phyloP scores from a whole-genome alignment of 1,284 basidiomycete species.

The Phylloboletellus chloephorus region DNA sequence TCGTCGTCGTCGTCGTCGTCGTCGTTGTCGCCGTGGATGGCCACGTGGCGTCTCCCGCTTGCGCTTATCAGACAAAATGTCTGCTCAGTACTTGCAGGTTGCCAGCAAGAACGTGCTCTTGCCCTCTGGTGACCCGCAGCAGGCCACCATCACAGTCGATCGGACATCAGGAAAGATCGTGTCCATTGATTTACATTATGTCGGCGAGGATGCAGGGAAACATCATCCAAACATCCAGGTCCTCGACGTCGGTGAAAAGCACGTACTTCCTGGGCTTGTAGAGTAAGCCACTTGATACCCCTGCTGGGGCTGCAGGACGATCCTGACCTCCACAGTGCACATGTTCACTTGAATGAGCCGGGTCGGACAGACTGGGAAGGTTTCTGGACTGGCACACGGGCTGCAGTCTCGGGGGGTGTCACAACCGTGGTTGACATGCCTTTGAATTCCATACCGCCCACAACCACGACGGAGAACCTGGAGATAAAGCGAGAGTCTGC shows the following conservation, averaged over 20 bases:
- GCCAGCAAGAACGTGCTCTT: constrained; percentile 58
- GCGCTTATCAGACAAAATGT: constrained; percentile 13
- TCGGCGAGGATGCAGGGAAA: constrained; percentile 32
- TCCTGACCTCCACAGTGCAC: constrained; percentile 49
- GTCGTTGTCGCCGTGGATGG: background rate
- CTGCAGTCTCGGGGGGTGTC: constrained; percentile 85
- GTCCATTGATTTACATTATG: constrained; percentile 40
- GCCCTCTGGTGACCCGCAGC: constrained; percentile 44
- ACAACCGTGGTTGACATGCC: constrained; percentile 96
- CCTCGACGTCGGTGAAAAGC: constrained; percentile 59
- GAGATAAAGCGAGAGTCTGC: constrained; percentile 68
- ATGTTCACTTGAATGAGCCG: constrained; percentile 92
- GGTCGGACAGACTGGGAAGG: constrained; percentile 93
- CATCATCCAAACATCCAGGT: constrained; percentile 35
- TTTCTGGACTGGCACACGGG: constrained; percentile 83
- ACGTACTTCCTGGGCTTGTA: constrained; percentile 80
- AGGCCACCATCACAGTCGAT: constrained; percentile 72
- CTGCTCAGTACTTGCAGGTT: constrained; percentile 28
- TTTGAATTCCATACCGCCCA: constrained; percentile 90
- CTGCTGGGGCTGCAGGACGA: background rate
- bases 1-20: constrained; percentile 7
- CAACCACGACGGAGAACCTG: constrained; percentile 76
- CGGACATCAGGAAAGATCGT: constrained; percentile 61
- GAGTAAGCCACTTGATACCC: constrained; percentile 17
- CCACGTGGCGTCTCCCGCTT: constrained; percentile 5